A percentile compares a stretch with the other conserved stretches of the same genome.
Conservation (phyloP, 1,284 basidiomycete species). For the Fomitopsis betulina region DNA sequence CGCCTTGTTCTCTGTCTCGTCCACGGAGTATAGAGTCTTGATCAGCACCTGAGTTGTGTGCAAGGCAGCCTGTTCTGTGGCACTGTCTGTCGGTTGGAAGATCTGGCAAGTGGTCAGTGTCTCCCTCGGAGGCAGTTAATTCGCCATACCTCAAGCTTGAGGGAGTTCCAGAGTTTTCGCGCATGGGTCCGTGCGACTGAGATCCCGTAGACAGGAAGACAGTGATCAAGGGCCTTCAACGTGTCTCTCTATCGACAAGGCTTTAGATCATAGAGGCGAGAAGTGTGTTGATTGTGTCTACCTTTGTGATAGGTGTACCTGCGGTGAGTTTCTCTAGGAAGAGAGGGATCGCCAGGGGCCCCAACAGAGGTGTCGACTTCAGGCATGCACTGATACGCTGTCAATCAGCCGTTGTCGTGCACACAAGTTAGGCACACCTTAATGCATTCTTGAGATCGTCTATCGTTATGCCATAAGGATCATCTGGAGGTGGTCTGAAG, state of each 20-base stretch:
- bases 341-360: slow-evolving; percentile 79
- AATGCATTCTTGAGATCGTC: slow-evolving; percentile 82
- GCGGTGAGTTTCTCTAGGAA: slow-evolving; percentile 92
- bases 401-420: background rate
- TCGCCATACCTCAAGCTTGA: slow-evolving; percentile 76
- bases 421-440: slow-evolving; percentile 37
- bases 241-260: slow-evolving; percentile 64
- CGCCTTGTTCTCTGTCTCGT: slow-evolving; percentile 25
- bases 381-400: slow-evolving; percentile 48
- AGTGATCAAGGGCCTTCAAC: slow-evolving; percentile 67
- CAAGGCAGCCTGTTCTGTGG: slow-evolving; percentile 72
- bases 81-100: slow-evolving; percentile 80
- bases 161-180: slow-evolving; percentile 78
- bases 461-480: slow-evolving; percentile 89
- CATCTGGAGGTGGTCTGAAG: slow-evolving; percentile 91
- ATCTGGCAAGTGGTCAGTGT: slow-evolving; percentile 48
- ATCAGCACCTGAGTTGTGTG: slow-evolving; percentile 69
- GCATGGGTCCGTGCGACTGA: slow-evolving; percentile 57
- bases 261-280: background rate
- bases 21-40: slow-evolving; percentile 58
- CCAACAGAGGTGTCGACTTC: slow-evolving; percentile 79
- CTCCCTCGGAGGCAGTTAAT: background rate
- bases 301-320: slow-evolving; percentile 83
- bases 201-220: slow-evolving; percentile 81
- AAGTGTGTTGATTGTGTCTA: slow-evolving; percentile 24